Evolutionary conservation across 2,329 filamentous ascomycete species (phyloP).

Genomic region (Nannizzia gypsea): DNA sequence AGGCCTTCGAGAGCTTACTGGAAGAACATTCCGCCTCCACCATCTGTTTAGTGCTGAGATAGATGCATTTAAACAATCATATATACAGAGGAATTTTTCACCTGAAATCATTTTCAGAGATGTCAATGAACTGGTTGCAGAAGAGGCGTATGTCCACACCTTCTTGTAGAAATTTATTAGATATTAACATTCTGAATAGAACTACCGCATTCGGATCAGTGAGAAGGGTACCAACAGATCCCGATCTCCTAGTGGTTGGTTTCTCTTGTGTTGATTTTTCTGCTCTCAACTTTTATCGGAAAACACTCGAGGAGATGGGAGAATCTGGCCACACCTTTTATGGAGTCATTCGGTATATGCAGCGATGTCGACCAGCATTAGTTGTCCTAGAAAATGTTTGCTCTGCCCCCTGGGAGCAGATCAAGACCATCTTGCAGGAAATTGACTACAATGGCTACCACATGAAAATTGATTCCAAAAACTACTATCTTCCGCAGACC

Average conservation of each 20-base stretch:
- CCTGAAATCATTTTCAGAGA: conserved; percentile 47
- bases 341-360: conserved; percentile 48
- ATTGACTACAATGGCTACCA: conserved; percentile 46
- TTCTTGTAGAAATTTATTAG: not conserved
- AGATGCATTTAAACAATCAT: conserved; percentile 51
- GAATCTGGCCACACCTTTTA: conserved; percentile 56
- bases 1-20: conserved; percentile 25
- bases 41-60: conserved; percentile 55
- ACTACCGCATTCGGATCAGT: conserved; percentile 56
- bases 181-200: conserved; percentile 25
- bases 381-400: conserved; percentile 63
- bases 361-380: conserved; percentile 46
- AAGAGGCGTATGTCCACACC: conserved; percentile 34
- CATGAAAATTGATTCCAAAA: conserved; percentile 52
- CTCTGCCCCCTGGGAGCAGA: conserved; percentile 47
- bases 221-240: conserved; percentile 42
- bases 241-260: conserved; percentile 59
- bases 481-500: conserved; percentile 64
- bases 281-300: conserved; percentile 46
- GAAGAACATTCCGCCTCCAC: conserved; percentile 33
- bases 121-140: conserved; percentile 43
- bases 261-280: conserved; percentile 71
- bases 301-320: conserved; percentile 43
- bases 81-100: conserved; percentile 49
- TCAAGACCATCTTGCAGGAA: conserved; percentile 34